phyloP scores from a whole-genome alignment of 257 asterid species.

The Dorcoceras hygrometricum region DNA sequence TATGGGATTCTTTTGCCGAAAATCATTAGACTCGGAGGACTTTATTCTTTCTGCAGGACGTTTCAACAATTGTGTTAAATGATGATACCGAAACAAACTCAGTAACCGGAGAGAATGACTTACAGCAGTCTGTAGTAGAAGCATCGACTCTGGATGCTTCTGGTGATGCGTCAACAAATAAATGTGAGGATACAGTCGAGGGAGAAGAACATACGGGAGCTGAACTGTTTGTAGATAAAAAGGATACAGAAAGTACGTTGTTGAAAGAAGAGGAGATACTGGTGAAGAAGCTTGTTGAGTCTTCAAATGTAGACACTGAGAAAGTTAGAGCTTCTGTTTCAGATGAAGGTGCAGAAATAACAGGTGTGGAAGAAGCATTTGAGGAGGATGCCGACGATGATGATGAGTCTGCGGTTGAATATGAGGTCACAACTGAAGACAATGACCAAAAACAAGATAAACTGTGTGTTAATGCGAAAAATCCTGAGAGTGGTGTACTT shows the following conservation, averaged over 20 bases:
- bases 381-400: background rate
- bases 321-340: constrained; percentile 13
- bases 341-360: constrained; percentile 24
- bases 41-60: background rate
- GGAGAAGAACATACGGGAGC: constrained; percentile 4
- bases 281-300: background rate
- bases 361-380: background rate
- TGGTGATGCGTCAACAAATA: constrained; percentile 8
- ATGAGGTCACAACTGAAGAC: background rate
- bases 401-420: background rate
- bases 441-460: background rate
- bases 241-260: constrained; percentile 4
- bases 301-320: background rate
- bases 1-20: background rate
- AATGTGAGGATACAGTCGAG: background rate
- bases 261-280: constrained; percentile 6
- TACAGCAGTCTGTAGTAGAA: background rate
- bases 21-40: background rate
- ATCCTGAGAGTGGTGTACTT: background rate
- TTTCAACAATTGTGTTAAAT: background rate
- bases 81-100: background rate
- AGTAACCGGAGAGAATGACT: background rate
- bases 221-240: background rate
- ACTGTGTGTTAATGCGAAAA: background rate
- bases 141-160: background rate